Evolutionary conservation across 257 asterid species (phyloP).

Genomic region (Hygrophila difformis): DNA sequence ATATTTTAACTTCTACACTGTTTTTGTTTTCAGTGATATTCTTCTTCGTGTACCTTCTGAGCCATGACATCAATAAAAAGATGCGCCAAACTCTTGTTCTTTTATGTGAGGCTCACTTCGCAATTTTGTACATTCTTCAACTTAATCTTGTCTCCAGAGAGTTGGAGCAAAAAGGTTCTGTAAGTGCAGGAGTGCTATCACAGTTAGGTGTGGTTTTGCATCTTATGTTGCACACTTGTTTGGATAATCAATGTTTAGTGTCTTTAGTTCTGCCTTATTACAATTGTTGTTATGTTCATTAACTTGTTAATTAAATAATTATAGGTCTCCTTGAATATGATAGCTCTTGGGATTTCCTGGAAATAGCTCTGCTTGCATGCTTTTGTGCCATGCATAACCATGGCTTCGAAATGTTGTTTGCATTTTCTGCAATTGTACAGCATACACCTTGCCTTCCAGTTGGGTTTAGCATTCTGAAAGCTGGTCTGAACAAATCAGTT

Average conservation of each 20-base stretch:
- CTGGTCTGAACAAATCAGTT: conserved; percentile 97
- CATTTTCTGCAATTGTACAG: conserved; percentile 86
- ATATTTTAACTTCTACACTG: conserved; percentile 23
- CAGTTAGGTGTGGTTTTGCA: conserved; percentile 66
- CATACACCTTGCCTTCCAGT: conserved; percentile 78
- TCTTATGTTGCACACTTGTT: conserved; percentile 18
- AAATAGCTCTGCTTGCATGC: conserved; percentile 89
- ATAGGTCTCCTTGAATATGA: conserved; percentile 80
- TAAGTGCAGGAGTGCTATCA: conserved; percentile 56
- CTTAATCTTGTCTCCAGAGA: conserved; percentile 68
- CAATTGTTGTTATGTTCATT: conserved; percentile 7
- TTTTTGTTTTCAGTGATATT: conserved; percentile 68
- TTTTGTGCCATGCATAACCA: conserved; percentile 91
- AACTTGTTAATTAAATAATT: conserved; percentile 23
- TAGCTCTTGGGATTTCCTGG: conserved; percentile 73
- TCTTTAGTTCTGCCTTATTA: conserved; percentile 11
- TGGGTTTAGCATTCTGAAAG: conserved; percentile 96
- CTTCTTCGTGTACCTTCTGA: conserved; percentile 80
- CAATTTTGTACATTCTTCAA: conserved; percentile 79
- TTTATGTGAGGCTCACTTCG: conserved; percentile 91
- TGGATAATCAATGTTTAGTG: conserved; percentile 12
- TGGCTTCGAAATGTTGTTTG: conserved; percentile 84
- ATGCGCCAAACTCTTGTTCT: conserved; percentile 81
- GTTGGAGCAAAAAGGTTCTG: conserved; percentile 57
- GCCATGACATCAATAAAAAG: conserved; percentile 64